Conservation (phyloP, 352 stramenopile genomes). For the Albugo candida region DNA sequence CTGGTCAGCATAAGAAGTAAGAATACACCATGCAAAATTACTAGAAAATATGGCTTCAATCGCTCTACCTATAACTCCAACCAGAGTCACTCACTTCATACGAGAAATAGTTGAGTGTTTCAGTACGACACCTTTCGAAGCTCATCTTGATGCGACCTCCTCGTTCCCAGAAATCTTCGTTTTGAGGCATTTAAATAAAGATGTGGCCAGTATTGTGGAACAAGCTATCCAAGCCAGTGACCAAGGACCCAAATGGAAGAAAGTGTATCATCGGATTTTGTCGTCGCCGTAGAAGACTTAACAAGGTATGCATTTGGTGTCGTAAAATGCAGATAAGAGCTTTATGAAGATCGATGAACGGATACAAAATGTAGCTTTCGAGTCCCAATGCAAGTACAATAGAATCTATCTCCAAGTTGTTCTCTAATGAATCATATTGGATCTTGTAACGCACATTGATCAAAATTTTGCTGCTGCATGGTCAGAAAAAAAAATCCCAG, state of each 20-base stretch:
- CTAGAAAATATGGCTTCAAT: conserved; percentile 25
- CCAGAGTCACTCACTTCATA: conserved; percentile 54
- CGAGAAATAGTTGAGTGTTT: conserved; percentile 44
- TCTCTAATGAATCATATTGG: conserved; percentile 33
- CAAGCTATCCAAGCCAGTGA: conserved; percentile 71
- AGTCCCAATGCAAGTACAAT: conserved; percentile 64
- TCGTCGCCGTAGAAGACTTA: conserved; percentile 9
- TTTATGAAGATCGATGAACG: conserved; percentile 73
- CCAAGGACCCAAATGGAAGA: conserved; percentile 71
- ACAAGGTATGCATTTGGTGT: background rate
- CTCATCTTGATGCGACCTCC: conserved; percentile 12
- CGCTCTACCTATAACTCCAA: conserved; percentile 54
- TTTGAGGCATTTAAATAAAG: conserved; percentile 56
- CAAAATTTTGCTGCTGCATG: conserved; percentile 53
- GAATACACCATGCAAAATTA: conserved; percentile 53
- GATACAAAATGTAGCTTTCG: conserved; percentile 72
- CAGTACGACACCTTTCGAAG: background rate
- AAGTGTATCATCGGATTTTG: conserved; percentile 31
- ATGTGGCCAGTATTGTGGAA: conserved; percentile 31
- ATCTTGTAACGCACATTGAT: conserved; percentile 33
- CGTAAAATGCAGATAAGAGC: conserved; percentile 49
- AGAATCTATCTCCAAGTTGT: conserved; percentile 48
- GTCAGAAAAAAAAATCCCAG: conserved; percentile 72
- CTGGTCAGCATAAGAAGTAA: conserved; percentile 18
- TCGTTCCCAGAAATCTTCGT: conserved; percentile 13